These are phyloP conservation scores for Jackrogersella multiformis DNA, from an alignment of 495 filamentous ascomycete genomes.

Conservation along the genomic window DNA sequence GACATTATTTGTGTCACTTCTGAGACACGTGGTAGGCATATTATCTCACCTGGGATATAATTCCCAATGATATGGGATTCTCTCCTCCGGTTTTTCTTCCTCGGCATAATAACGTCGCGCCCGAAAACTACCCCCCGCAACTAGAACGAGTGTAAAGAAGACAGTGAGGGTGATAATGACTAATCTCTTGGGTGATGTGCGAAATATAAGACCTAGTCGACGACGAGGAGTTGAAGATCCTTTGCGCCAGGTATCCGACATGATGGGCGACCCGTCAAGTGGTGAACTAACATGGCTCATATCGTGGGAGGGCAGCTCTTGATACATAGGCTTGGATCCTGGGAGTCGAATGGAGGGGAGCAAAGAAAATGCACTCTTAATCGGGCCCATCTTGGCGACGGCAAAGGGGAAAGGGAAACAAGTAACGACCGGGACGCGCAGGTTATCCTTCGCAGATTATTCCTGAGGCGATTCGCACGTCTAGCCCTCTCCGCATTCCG, in stretches of 20 bases:
- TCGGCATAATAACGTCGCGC: conserved; percentile 35
- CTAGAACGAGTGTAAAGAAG: conserved; percentile 35
- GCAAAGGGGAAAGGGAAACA: not conserved
- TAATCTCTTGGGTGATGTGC: conserved; percentile 43
- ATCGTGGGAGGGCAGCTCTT: conserved; percentile 40
- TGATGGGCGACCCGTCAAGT: conserved; percentile 31
- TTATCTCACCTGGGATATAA: conserved; percentile 34
- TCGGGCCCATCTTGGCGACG: conserved; percentile 27
- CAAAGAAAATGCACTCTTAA: conserved; percentile 35
- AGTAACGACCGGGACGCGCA: conserved; percentile 20
- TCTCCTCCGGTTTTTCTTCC: conserved; percentile 24
- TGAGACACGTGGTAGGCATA: conserved; percentile 5
- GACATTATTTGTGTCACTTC: not conserved
- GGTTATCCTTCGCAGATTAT: conserved; percentile 22
- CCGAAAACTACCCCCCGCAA: conserved; percentile 35
- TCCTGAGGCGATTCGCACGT: conserved; percentile 22
- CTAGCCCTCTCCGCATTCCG: conserved; percentile 28
- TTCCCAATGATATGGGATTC: conserved; percentile 43
- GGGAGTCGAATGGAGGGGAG: conserved; percentile 32
- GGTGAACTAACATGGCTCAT: conserved; percentile 34
- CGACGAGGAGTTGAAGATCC: conserved; percentile 24
- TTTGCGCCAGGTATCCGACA: conserved; percentile 36
- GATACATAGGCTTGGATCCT: conserved; percentile 30
- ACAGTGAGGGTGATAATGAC: conserved; percentile 30
- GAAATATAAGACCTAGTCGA: conserved; percentile 31